Conservation (phyloP, 352 stramenopile species). For the Phytophthora rubi region DNA sequence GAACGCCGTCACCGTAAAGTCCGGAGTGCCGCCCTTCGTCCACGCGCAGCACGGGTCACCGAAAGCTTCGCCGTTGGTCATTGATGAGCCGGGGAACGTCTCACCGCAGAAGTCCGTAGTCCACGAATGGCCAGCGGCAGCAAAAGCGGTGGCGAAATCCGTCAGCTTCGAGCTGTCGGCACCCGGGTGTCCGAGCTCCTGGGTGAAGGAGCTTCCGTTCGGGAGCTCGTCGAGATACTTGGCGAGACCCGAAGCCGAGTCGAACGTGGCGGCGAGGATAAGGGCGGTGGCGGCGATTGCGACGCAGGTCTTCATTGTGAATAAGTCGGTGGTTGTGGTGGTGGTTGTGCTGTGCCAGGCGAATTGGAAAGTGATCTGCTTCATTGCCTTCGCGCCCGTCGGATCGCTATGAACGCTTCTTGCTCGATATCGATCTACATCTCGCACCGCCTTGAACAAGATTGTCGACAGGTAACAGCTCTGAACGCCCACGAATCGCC, state of each 20-base stretch:
- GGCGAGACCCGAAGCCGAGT: slow-evolving; percentile 8
- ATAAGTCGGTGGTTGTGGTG: not conserved
- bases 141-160: slow-evolving; percentile 40
- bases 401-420: no score
- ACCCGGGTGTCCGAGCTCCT: slow-evolving; percentile 38
- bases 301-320: slow-evolving; percentile 13
- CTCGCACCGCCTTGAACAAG: slow-evolving; percentile 17
- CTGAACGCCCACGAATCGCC: slow-evolving; percentile 17
- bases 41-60: slow-evolving; percentile 9
- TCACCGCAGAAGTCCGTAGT: slow-evolving; percentile 6
- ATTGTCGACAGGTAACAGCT: slow-evolving; percentile 6
- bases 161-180: slow-evolving; percentile 35
- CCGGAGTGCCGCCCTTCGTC: slow-evolving; percentile 26
- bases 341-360: not conserved
- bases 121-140: slow-evolving; percentile 23
- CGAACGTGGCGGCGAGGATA: slow-evolving; percentile 6
- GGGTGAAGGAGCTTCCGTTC: slow-evolving; percentile 41
- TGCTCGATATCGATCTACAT: no score
- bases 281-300: slow-evolving; percentile 9
- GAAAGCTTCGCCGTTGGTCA: slow-evolving; percentile 34
- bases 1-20: slow-evolving; percentile 33
- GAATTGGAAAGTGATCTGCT: no score
- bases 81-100: not conserved
- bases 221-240: slow-evolving; percentile 37
- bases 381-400: not conserved